A percentile compares a stretch with the other conserved stretches of the same genome.
These are phyloP conservation scores for Alternaria alternata DNA, from an alignment of 2,329 filamentous ascomycete species.

Conservation along the genomic window DNA sequence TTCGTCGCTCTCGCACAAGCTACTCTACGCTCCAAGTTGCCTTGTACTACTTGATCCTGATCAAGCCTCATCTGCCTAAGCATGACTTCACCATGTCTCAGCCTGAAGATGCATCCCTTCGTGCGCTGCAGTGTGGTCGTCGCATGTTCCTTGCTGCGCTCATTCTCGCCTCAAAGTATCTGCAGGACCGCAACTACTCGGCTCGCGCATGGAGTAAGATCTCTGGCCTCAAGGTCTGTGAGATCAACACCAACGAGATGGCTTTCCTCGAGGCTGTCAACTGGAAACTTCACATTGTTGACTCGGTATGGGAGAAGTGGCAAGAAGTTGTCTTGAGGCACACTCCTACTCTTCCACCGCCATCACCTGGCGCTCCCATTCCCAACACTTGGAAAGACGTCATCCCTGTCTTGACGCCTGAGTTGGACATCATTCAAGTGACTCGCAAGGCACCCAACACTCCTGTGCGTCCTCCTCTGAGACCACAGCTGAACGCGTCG, in stretches of 20 bases:
- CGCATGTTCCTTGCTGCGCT: conserved; percentile 97
- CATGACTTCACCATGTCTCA: conserved; percentile 89
- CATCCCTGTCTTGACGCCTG: conserved; percentile 65
- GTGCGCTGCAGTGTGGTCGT: conserved; percentile 91
- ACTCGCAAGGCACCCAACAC: conserved; percentile 45
- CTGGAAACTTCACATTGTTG: conserved; percentile 94
- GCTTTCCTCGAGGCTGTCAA: conserved; percentile 88
- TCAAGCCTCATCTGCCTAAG: conserved; percentile 86
- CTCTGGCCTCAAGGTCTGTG: conserved; percentile 87
- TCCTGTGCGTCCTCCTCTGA: conserved; percentile 35
- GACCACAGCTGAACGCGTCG: conserved; percentile 34
- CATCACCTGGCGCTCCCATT: conserved; percentile 49
- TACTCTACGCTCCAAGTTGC: conserved; percentile 98
- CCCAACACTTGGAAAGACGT: conserved; percentile 57
- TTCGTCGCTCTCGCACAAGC: conserved; percentile 92
- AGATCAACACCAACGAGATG: conserved; percentile 98
- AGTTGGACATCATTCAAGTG: conserved; percentile 60
- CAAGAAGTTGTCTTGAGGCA: conserved; percentile 89
- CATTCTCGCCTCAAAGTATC: conserved; percentile 95
- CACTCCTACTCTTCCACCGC: conserved; percentile 66
- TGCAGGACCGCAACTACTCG: conserved; percentile 98
- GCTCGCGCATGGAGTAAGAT: conserved; percentile 99
- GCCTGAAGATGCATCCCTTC: conserved; percentile 73
- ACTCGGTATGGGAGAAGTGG: conserved; percentile 89
- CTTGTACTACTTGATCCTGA: conserved; percentile 92